A percentile compares a stretch with the other conserved stretches of the same genome.
Conservation (phyloP, 768 basidiomycete genomes). For the Suillus alpinus region DNA sequence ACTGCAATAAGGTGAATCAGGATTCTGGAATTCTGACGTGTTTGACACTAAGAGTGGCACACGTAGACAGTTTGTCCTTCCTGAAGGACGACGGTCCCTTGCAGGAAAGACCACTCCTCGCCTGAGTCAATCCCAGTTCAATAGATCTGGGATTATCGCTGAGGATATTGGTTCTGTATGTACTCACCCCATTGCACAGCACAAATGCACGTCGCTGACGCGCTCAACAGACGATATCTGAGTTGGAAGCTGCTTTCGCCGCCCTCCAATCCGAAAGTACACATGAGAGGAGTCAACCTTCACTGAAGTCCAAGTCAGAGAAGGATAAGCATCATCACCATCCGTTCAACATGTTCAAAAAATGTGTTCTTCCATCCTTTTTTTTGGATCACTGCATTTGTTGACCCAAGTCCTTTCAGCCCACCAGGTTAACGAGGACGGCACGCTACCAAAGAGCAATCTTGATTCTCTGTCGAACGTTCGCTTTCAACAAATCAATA, state of each 20-base stretch:
- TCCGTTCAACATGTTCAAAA: slow-evolving; percentile 61
- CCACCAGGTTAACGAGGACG: slow-evolving; percentile 26
- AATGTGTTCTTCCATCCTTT: slow-evolving; percentile 41
- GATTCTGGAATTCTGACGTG: not conserved
- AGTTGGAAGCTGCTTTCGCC: slow-evolving; percentile 54
- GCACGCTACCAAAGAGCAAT: slow-evolving; percentile 15
- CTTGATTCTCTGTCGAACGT: slow-evolving; percentile 17
- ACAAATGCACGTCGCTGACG: slow-evolving; percentile 5
- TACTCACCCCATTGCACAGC: slow-evolving; percentile 9
- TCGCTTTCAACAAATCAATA: slow-evolving; percentile 43
- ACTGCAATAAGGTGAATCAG: slow-evolving; percentile 59
- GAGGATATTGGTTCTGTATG: slow-evolving; percentile 69
- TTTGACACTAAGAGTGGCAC: not conserved
- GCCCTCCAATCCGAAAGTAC: slow-evolving; percentile 39
- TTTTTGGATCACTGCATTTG: slow-evolving; percentile 1
- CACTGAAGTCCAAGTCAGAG: slow-evolving; percentile 36
- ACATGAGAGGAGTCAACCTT: slow-evolving; percentile 34
- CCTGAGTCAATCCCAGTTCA: slow-evolving; percentile 44
- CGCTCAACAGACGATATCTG: slow-evolving; percentile 47
- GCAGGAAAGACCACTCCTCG: slow-evolving; percentile 34
- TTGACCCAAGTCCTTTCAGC: slow-evolving; percentile 8
- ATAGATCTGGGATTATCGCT: slow-evolving; percentile 48
- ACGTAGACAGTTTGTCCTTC: slow-evolving; percentile 58
- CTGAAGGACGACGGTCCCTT: slow-evolving; percentile 36
- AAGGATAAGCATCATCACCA: slow-evolving; percentile 43